These are phyloP conservation scores for Pyrenochaeta sp. DNA, from an alignment of 2,329 filamentous ascomycete species.

Conservation along the genomic window DNA sequence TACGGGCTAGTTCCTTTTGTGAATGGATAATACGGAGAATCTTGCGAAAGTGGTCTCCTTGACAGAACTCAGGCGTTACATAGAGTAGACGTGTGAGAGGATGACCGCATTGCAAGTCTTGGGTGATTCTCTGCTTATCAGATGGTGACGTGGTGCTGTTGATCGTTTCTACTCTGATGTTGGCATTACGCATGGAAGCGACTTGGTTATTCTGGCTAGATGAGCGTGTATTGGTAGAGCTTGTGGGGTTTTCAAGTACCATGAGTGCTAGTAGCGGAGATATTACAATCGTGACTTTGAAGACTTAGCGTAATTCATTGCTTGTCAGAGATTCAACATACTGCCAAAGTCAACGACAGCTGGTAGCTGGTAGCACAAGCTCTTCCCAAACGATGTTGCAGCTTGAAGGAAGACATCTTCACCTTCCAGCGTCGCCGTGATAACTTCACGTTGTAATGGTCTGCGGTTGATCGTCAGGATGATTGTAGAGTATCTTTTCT, in stretches of 20 bases:
- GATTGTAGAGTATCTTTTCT: neutral
- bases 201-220: constrained; percentile 83
- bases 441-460: constrained; percentile 87
- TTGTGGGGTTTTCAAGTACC: constrained; percentile 61
- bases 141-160: constrained; percentile 79
- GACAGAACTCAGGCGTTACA: constrained; percentile 90
- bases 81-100: constrained; percentile 85
- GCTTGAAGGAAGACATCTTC: constrained; percentile 95
- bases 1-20: constrained; percentile 84
- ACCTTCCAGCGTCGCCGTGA: constrained; percentile 79
- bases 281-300: constrained; percentile 83
- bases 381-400: constrained; percentile 90
- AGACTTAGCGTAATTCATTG: constrained; percentile 17
- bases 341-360: constrained; percentile 87
- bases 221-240: constrained; percentile 10
- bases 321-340: constrained; percentile 55
- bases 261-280: constrained; percentile 90
- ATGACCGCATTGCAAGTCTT: constrained; percentile 87
- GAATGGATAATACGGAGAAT: constrained; percentile 76
- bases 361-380: constrained; percentile 89
- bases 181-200: constrained; percentile 75
- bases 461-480: constrained; percentile 54
- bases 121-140: constrained; percentile 74
- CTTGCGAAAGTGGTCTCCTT: constrained; percentile 77
- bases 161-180: constrained; percentile 82